Percentiles rank a stretch among this genome's conserved stretches.
These are phyloP conservation scores for Capsicum baccatum DNA, from an alignment of 257 asterid genomes.

Conservation along the genomic window DNA sequence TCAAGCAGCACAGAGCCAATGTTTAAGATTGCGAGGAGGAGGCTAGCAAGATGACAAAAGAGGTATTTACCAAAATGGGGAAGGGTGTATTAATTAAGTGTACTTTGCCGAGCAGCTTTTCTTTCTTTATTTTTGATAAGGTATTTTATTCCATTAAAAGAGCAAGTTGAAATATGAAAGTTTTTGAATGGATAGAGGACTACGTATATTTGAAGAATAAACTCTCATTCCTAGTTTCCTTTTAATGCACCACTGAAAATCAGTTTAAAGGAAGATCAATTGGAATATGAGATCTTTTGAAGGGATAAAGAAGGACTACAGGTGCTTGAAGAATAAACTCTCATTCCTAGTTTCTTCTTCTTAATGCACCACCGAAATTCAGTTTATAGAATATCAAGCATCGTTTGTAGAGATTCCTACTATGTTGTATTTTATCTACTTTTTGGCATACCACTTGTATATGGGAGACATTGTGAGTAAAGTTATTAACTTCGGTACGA, in stretches of 20 bases:
- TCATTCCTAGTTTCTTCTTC: background rate
- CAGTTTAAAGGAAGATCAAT: background rate
- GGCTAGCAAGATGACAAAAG: background rate
- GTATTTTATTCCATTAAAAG: background rate
- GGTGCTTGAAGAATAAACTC: background rate
- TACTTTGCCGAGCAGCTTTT: background rate
- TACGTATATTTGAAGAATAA: background rate
- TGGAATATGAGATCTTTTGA: background rate
- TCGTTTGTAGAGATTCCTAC: background rate
- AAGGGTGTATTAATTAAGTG: background rate
- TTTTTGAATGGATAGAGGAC: background rate
- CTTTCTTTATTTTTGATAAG: background rate
- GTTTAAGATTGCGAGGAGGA: constrained; percentile 1
- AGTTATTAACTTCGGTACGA: background rate
- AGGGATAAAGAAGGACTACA: background rate
- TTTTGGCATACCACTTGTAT: constrained; percentile 10
- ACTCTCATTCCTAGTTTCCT: constrained; percentile 6
- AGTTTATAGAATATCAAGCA: background rate
- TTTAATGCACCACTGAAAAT: background rate
- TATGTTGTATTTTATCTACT: background rate
- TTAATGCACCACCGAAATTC: background rate
- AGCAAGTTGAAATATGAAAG: constrained; percentile 13
- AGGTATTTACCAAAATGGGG: background rate
- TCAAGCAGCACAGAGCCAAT: background rate
- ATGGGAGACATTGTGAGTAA: constrained; percentile 1